Base-by-base conservation (phyloP, 1,284 basidiomycete species). In the Tranzscheliella williamsii region DNA sequence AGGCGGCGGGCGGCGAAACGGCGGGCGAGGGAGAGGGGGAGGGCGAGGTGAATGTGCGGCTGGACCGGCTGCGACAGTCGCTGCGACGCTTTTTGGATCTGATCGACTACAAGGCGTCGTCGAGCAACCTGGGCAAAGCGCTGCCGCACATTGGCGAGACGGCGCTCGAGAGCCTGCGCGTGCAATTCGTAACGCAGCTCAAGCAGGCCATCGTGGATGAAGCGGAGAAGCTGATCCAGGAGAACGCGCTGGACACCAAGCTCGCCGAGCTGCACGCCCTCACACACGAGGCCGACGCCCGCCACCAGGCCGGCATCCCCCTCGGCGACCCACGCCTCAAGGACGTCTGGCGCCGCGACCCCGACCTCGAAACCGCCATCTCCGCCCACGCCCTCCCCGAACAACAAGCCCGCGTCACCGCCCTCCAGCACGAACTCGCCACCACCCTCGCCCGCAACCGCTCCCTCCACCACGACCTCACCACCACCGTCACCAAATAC, bases 261-360 rank as follows among this genome's bases (percentile, higher is more conserved):
- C 54, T 73, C 6, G 44, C 48, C 0, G 61, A 66, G 17, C 31
- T 73, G 21, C 61, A 71, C 26, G 34, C 39, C 29, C 29, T 73
- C n/a, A 44, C 60, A 1, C 48, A 56, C 18, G 69, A 73, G 37
- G 71, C 71, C 2, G 67, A 73, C 23, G 44, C 55, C 23, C 49
- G 71, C 11, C 27, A 29, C 27, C 27, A 52, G 3, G 58, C 56
- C 5, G 63, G 48, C 6, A 36, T 55, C 13, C 11, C 32, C 3
- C 44, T 50, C 1, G 49, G 47, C 2, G 41, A 48, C 1, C 49
- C 58, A 6, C 61, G 63, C 41, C 38, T 63, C 18, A 71, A 60
- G 21, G 71, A 73, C 21, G 62, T 69, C 9, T 73, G 71, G 71
- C 38, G 71, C 5, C 58, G 62, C 13, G 60, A 72, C 12, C 33